Conservation (phyloP, 495 filamentous ascomycete genomes). For the Lineolata rhizophorae region DNA sequence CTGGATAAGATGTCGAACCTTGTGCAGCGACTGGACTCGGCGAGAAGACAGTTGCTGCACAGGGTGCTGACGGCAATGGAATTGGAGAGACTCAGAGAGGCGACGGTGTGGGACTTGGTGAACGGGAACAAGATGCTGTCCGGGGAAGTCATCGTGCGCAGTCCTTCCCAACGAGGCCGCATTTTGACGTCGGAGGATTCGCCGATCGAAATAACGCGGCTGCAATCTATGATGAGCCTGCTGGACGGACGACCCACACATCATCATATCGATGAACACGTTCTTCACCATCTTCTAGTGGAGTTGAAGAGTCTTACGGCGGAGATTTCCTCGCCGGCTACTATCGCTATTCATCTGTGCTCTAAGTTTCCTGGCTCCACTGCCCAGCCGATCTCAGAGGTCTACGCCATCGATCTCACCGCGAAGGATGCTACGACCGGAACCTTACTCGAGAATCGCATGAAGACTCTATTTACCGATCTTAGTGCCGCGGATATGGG, state of each 20-base stretch:
- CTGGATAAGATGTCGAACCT: conserved; percentile 65
- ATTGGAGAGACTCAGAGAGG: conserved; percentile 49
- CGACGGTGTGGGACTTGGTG: conserved; percentile 88
- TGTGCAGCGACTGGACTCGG: conserved; percentile 57
- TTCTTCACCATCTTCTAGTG: conserved; percentile 66
- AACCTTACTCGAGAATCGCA: conserved; percentile 27
- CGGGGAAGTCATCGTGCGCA: conserved; percentile 81
- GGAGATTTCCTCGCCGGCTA: conserved; percentile 44
- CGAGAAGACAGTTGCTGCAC: conserved; percentile 74
- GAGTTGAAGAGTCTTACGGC: conserved; percentile 64
- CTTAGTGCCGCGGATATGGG: conserved; percentile 65
- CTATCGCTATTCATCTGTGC: conserved; percentile 61
- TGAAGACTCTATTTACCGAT: conserved; percentile 76
- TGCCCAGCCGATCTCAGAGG: conserved; percentile 55
- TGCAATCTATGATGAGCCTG: conserved; percentile 92
- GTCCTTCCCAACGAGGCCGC: conserved; percentile 60
- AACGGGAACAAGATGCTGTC: conserved; percentile 79
- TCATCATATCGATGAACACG: conserved; percentile 48
- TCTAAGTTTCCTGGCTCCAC: conserved; percentile 37
- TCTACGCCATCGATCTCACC: conserved; percentile 58
- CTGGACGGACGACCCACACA: conserved; percentile 63
- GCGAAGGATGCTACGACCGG: conserved; percentile 31
- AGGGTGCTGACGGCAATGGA: conserved; percentile 77
- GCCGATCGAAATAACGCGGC: conserved; percentile 67
- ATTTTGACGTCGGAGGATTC: conserved; percentile 84